Evolutionary conservation across 1,284 basidiomycete genomes (phyloP).

Genomic region (Boletus albobrunnescens): DNA sequence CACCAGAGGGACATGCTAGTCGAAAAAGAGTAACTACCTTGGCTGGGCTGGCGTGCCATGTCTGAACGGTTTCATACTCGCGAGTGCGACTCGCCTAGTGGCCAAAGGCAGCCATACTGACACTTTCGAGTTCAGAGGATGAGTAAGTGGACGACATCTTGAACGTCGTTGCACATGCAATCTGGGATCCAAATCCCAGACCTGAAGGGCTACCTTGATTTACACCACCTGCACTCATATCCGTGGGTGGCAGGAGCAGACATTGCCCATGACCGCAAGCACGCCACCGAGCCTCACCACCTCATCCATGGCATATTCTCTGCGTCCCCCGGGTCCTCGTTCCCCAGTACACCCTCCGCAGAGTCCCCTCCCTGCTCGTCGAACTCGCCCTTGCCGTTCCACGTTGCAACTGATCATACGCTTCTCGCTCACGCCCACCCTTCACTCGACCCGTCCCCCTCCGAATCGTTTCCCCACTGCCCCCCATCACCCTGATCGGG

Average conservation of each 20-base stretch:
- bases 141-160: no score
- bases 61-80: no score
- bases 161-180: no score
- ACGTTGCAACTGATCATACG: no score
- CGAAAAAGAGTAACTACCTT: no score
- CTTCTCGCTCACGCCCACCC: constrained; percentile 7
- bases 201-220: not conserved
- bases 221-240: no score
- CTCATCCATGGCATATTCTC: constrained; percentile 52
- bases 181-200: not conserved
- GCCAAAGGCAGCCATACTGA: no score
- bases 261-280: constrained; percentile 58
- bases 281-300: constrained; percentile 63
- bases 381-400: constrained; percentile 41
- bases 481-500: constrained; percentile 57
- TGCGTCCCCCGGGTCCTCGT: constrained; percentile 46
- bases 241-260: constrained; percentile 3
- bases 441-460: constrained; percentile 51
- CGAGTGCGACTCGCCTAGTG: no score
- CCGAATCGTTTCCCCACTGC: constrained; percentile 57
- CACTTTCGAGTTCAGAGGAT: no score
- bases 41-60: no score
- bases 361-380: constrained; percentile 72
- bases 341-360: constrained; percentile 4
- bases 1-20: no score